Conservation (phyloP, 306 rosid species). For the Sindora glabra region DNA sequence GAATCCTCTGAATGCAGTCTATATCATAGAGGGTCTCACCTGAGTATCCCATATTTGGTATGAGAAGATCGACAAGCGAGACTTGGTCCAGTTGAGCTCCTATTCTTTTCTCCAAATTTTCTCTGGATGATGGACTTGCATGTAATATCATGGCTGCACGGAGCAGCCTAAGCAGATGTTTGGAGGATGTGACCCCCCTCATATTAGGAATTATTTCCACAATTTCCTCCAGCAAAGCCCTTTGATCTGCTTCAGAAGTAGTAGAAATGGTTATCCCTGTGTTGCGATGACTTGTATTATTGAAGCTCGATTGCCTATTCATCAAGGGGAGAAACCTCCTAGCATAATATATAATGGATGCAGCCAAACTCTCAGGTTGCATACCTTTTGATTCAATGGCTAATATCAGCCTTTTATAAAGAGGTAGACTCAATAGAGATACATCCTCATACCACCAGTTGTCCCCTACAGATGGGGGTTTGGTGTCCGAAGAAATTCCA, state of each 20-base stretch:
- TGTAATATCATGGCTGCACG: conserved; percentile 61
- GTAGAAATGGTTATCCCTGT: conserved; percentile 27
- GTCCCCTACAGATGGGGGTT: conserved; percentile 26
- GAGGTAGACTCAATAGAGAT: conserved; percentile 46
- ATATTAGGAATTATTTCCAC: conserved; percentile 53
- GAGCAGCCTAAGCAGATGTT: conserved; percentile 53
- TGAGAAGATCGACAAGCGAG: conserved; percentile 55
- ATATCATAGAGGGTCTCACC: conserved; percentile 77
- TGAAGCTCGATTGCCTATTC: conserved; percentile 54
- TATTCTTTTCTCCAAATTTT: conserved; percentile 68
- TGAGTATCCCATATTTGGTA: conserved; percentile 66
- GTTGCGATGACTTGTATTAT: conserved; percentile 34
- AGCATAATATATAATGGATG: conserved; percentile 49
- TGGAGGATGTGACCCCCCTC: conserved; percentile 50
- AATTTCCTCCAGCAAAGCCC: conserved; percentile 57
- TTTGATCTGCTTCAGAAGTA: conserved; percentile 55
- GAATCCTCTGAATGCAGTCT: conserved; percentile 71
- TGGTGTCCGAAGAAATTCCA: conserved; percentile 35
- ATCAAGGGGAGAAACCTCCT: conserved; percentile 55
- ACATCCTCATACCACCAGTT: conserved; percentile 86
- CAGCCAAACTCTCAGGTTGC: conserved; percentile 54
- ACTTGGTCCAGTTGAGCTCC: conserved; percentile 74
- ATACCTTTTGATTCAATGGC: conserved; percentile 62
- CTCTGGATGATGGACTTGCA: conserved; percentile 60
- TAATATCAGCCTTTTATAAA: conserved; percentile 49